phyloP scores from a whole-genome alignment of 768 basidiomycete genomes.

The Rhodotorula toruloides region DNA sequence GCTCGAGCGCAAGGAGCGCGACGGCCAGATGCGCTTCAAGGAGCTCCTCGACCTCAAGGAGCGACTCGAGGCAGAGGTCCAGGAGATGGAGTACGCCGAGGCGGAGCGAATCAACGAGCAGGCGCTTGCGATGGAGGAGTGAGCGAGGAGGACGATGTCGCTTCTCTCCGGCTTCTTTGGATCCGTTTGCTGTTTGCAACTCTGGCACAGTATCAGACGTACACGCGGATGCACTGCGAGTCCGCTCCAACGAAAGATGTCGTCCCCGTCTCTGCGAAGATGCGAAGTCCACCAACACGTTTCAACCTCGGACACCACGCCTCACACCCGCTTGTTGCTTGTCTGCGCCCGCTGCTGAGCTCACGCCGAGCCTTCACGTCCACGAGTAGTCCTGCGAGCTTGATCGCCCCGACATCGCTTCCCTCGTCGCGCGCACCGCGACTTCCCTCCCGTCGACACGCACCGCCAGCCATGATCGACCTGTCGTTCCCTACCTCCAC shows the following conservation, averaged over 20 bases:
- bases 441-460: not conserved
- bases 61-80: constrained; percentile 45
- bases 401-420: not conserved
- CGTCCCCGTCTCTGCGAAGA: too few relatives aligned
- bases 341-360: too few relatives aligned
- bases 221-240: too few relatives aligned
- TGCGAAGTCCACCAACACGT: too few relatives aligned
- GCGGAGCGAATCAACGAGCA: constrained; percentile 47
- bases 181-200: not conserved
- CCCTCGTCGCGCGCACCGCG: too few relatives aligned
- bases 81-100: constrained; percentile 35
- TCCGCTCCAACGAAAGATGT: too few relatives aligned
- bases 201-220: too few relatives aligned
- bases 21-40: constrained; percentile 76
- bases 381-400: too few relatives aligned
- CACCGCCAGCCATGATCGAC: constrained; percentile 17
- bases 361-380: too few relatives aligned
- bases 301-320: too few relatives aligned
- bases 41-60: constrained; percentile 61
- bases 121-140: constrained; percentile 72
- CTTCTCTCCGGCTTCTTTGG: not conserved
- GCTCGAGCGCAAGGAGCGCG: constrained; percentile 68
- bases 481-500: constrained; percentile 21
- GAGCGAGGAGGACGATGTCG: not conserved
- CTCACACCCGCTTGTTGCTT: too few relatives aligned